Conservation (phyloP, 192 early-diverging fungal species). For the Podochytrium sp. region DNA sequence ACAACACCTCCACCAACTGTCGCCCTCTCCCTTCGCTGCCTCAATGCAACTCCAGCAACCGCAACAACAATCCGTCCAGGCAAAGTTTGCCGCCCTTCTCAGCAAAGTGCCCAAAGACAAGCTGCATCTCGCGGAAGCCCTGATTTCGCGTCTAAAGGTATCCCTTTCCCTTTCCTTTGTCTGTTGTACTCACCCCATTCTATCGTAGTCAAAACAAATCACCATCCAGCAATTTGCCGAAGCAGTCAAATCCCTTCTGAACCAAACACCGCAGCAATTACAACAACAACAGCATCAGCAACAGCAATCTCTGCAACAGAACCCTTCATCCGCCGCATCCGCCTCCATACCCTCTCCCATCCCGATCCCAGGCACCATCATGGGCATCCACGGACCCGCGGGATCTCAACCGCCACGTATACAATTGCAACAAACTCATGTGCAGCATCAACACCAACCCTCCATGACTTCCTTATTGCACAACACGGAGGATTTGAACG, state of each 20-base stretch:
- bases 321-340: too few relatives aligned
- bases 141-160: slow-evolving; percentile 10
- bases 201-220: slow-evolving; percentile 12
- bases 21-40: not conserved
- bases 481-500: too few relatives aligned
- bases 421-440: too few relatives aligned
- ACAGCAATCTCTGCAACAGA: slow-evolving; percentile 18
- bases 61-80: not conserved
- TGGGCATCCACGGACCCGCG: too few relatives aligned
- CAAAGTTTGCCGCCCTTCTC: slow-evolving; percentile 10
- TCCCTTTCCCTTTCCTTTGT: not conserved
- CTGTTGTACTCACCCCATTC: not conserved
- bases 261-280: not conserved
- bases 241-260: slow-evolving; percentile 3
- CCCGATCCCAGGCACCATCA: too few relatives aligned
- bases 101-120: slow-evolving; percentile 19
- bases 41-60: not conserved
- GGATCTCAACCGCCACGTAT: too few relatives aligned
- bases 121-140: slow-evolving; percentile 3
- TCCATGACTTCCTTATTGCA: too few relatives aligned
- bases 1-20: not conserved
- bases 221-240: slow-evolving; percentile 9
- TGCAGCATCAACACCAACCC: too few relatives aligned
- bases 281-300: not conserved
- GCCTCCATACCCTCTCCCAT: too few relatives aligned